Percentiles rank a stretch among this genome's conserved stretches.
Conservation (phyloP, 1,284 basidiomycete species). For the Ganoderma leucocontextum region DNA sequence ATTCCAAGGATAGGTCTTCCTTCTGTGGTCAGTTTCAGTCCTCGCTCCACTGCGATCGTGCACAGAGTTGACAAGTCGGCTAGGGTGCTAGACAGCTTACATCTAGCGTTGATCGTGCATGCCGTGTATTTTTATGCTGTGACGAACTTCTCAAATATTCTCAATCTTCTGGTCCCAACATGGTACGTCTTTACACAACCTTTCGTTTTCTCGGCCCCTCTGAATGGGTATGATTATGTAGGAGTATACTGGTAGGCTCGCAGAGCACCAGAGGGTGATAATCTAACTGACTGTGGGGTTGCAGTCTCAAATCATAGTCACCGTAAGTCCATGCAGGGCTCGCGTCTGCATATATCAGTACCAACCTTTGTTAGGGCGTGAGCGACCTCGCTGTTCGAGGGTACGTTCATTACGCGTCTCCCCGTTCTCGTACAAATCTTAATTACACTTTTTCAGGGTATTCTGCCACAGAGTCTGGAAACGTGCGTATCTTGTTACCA, state of each 20-base stretch:
- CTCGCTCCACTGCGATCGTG: too few species aligned
- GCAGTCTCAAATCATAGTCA: conserved; percentile 32
- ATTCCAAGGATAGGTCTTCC: conserved; percentile 21
- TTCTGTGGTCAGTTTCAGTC: conserved; percentile 25
- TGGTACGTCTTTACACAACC: conserved; percentile 20
- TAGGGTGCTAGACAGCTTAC: conserved; percentile 33
- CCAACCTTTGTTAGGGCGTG: conserved; percentile 20
- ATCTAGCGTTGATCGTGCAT: conserved; percentile 31
- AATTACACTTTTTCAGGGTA: conserved; percentile 13
- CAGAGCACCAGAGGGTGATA: neutral
- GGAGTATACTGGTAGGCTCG: conserved; percentile 30
- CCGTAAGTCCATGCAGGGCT: conserved; percentile 14
- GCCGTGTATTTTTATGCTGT: conserved; percentile 33
- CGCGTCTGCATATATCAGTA: neutral
- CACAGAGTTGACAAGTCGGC: neutral
- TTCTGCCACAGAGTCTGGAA: conserved; percentile 34
- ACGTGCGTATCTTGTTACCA: conserved; percentile 16
- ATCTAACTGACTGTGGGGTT: neutral
- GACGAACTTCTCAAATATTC: conserved; percentile 26
- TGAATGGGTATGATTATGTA: neutral
- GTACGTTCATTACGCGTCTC: conserved; percentile 3
- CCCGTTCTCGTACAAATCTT: neutral
- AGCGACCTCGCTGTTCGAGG: conserved; percentile 31
- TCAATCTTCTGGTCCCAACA: conserved; percentile 20
- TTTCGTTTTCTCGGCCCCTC: neutral